A percentile compares a stretch with the other conserved stretches of the same genome.
Evolutionary conservation across 2,329 filamentous ascomycete genomes (phyloP).

Genomic region (Xylogone sp.): DNA sequence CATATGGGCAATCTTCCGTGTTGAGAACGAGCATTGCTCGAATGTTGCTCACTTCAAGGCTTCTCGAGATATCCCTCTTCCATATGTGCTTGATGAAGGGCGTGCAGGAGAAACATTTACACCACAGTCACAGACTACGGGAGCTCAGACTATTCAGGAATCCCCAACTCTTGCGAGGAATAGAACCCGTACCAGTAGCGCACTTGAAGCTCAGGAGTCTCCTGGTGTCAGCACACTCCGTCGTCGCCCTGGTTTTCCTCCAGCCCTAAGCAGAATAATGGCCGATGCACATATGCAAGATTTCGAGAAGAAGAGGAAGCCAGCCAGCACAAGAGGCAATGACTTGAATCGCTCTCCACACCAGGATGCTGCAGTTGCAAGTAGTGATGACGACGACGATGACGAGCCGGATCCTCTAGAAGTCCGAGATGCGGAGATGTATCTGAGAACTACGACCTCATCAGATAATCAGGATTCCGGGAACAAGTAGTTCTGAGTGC

Average conservation of each 20-base stretch:
- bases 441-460: background rate
- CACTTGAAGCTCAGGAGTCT: conserved; percentile 17
- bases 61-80: conserved; percentile 79
- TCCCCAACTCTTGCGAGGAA: conserved; percentile 12
- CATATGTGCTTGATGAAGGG: conserved; percentile 48
- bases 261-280: conserved; percentile 60
- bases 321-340: conserved; percentile 2
- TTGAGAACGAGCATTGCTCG: conserved; percentile 96
- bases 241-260: conserved; percentile 8
- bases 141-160: conserved; percentile 5
- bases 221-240: conserved; percentile 5
- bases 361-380: background rate
- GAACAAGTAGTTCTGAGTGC: background rate
- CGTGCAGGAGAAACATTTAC: conserved; percentile 13
- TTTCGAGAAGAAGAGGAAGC: conserved; percentile 73
- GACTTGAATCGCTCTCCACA: background rate
- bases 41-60: conserved; percentile 91
- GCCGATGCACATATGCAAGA: conserved; percentile 85
- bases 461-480: background rate
- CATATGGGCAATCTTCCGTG: conserved; percentile 88
- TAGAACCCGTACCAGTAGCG: conserved; percentile 15
- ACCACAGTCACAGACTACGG: conserved; percentile 5
- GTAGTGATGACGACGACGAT: background rate
- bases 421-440: background rate
- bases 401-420: background rate